Evolutionary conservation across 495 filamentous ascomycete genomes (phyloP), one percentile per base, ranked within the genome.

Genomic region (Lophiotrema nucula): DNA sequence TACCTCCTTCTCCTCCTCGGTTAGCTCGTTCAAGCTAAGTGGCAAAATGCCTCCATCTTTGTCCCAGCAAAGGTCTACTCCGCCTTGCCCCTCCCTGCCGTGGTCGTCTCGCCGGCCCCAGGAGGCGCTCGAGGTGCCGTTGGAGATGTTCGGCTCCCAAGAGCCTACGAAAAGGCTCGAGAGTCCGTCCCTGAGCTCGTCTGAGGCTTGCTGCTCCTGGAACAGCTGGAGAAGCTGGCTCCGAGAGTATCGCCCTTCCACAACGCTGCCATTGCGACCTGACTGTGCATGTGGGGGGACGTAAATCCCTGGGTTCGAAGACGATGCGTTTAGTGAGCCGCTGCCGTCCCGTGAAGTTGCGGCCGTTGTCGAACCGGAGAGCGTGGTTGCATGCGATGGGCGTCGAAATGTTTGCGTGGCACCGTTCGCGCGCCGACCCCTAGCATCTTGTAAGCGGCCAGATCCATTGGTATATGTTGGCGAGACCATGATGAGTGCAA

Each of bases 61-160:
- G 66, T 97, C 92, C 93, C 95, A 98, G 68, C 95, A 97, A 43
- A 91, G 77, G 57, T 92, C 88, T 1, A 84, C 87, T 42, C 84
- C 90, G 67, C 77, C 72, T 52, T 82, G 76, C 56, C 74, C 73
- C 27, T 86, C 84, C 58, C 82, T 81, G 19, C 15, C 35, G 18
- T 76, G 72, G 33, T 95, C 89, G 47, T 85, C 81, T 63, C 80
- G 79, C 70, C 87, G 89, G 28, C 87, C 88, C 90, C 91, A 96
- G 28, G 81, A 78, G 12, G 84, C 80, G 58, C 83, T 78, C 46
- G 76, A 74, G 47, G 73, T 66, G 23, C 87, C 81, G 67, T 88
- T 87, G 24, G 79, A 72, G 24, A 81, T 75, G 45, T 80, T 81
- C 15, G 90, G 90, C 58, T 87, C 84, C 89, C 89, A 95, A 62